These are phyloP conservation scores for Cicer chorassanicum DNA, from an alignment of 306 rosid genomes.

Conservation along the genomic window DNA sequence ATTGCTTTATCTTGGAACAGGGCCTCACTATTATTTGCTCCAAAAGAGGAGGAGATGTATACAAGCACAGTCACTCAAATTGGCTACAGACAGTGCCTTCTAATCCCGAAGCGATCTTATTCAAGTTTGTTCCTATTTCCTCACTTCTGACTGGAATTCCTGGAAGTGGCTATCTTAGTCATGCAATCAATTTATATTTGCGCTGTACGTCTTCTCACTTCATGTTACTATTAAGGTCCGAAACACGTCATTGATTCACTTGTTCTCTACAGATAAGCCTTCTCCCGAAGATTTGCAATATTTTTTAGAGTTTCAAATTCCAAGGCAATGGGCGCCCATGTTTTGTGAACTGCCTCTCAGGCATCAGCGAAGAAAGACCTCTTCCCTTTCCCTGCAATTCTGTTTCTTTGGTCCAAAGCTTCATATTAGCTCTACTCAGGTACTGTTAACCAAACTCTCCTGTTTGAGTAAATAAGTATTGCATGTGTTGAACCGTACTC, in stretches of 20 bases:
- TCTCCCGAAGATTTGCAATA: slow-evolving; percentile 75
- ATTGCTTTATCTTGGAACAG: slow-evolving; percentile 56
- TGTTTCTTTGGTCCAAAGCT: slow-evolving; percentile 79
- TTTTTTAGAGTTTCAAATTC: slow-evolving; percentile 98
- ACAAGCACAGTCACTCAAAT: slow-evolving; percentile 72
- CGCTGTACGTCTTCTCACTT: slow-evolving; percentile 74
- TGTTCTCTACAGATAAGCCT: slow-evolving; percentile 76
- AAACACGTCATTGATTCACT: slow-evolving; percentile 39
- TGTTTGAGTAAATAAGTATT: slow-evolving; percentile 31
- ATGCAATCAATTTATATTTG: slow-evolving; percentile 92
- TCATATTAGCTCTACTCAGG: slow-evolving; percentile 73
- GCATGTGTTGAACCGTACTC: slow-evolving; percentile 29
- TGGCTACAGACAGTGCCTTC: slow-evolving; percentile 96
- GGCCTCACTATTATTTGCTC: slow-evolving; percentile 85
- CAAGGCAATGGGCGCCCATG: slow-evolving; percentile 98
- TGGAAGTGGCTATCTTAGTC: slow-evolving; percentile 98
- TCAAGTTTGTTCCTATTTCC: slow-evolving; percentile 93
- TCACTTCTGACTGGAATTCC: slow-evolving; percentile 91
- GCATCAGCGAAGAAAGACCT: slow-evolving; percentile 66
- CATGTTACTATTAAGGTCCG: slow-evolving; percentile 6
- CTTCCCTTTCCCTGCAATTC: slow-evolving; percentile 78
- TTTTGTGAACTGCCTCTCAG: slow-evolving; percentile 92
- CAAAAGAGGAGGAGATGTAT: slow-evolving; percentile 90
- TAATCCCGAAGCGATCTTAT: slow-evolving; percentile 88
- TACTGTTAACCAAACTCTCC: slow-evolving; percentile 43